Percentiles rank a stretch among this genome's conserved stretches.
Evolutionary conservation across 2,329 filamentous ascomycete species (phyloP).

Genomic region (Talaromyces piceae): DNA sequence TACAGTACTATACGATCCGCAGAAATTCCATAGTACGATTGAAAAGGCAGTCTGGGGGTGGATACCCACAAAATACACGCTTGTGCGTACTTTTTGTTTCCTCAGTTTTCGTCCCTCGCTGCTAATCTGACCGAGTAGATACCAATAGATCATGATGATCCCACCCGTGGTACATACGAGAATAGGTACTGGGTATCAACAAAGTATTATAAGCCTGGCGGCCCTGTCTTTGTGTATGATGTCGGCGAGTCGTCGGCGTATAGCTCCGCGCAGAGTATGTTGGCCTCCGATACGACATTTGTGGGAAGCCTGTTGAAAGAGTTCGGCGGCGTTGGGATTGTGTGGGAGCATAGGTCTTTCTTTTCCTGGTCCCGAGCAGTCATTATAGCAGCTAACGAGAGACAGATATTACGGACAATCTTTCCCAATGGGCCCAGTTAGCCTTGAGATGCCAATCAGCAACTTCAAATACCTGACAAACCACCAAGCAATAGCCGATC

Average conservation of each 20-base stretch:
- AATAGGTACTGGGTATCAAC: conserved; percentile 50
- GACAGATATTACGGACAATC: conserved; percentile 37
- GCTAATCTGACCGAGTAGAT: conserved; percentile 16
- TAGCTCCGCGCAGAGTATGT: conserved; percentile 31
- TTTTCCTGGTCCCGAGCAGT: neutral
- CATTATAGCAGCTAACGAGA: conserved; percentile 2
- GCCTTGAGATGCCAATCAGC: conserved; percentile 29
- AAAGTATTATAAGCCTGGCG: conserved; percentile 48
- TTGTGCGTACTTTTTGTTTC: conserved; percentile 1
- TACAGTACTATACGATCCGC: conserved; percentile 10
- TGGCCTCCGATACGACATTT: conserved; percentile 23
- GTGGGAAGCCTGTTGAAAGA: conserved; percentile 27
- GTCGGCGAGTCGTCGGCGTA: conserved; percentile 40
- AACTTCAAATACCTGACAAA: conserved; percentile 37
- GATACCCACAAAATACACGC: conserved; percentile 4
- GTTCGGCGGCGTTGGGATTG: conserved; percentile 31
- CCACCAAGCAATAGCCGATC: conserved; percentile 38
- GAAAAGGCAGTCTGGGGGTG: conserved; percentile 3
- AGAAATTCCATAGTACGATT: conserved; percentile 12
- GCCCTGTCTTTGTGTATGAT: conserved; percentile 45
- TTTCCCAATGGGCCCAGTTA: conserved; percentile 28
- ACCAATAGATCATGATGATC: conserved; percentile 25
- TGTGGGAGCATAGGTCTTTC: conserved; percentile 39
- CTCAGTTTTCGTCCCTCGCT: neutral
- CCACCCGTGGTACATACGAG: conserved; percentile 42